A percentile compares a stretch with the other conserved stretches of the same genome.
These are phyloP conservation scores for Lathyrus sativus DNA, from an alignment of 306 rosid genomes.

Conservation along the genomic window DNA sequence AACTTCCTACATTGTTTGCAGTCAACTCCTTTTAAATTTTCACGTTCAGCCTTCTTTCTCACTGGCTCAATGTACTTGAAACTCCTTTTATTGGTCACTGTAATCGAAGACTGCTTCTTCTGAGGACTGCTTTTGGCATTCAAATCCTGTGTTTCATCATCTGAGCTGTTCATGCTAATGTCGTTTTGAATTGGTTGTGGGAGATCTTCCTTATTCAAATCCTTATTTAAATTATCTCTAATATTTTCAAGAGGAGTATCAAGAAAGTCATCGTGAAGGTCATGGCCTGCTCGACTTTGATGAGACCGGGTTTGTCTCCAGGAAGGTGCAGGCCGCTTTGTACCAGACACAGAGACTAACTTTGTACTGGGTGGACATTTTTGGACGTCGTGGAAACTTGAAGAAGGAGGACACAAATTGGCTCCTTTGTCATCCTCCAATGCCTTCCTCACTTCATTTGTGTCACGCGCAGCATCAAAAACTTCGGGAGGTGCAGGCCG, in stretches of 20 bases:
- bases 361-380: conserved; percentile 51
- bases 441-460: conserved; percentile 42
- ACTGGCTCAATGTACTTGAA: conserved; percentile 87
- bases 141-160: conserved; percentile 87
- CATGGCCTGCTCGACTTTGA: conserved; percentile 69
- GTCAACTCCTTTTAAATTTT: conserved; percentile 83
- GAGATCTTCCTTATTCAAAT: conserved; percentile 41
- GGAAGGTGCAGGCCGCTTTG: conserved; percentile 68
- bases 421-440: conserved; percentile 45
- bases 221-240: conserved; percentile 65
- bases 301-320: conserved; percentile 85
- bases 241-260: conserved; percentile 81
- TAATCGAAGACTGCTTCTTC: conserved; percentile 54
- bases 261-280: conserved; percentile 93
- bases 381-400: conserved; percentile 37
- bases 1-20: conserved; percentile 92
- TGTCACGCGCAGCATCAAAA: conserved; percentile 40
- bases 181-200: conserved; percentile 44
- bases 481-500: conserved; percentile 61
- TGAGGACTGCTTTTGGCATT: conserved; percentile 48
- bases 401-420: conserved; percentile 42
- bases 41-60: conserved; percentile 91
- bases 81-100: conserved; percentile 46
- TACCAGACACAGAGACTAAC: conserved; percentile 49
- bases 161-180: conserved; percentile 48